These are phyloP conservation scores for Pilobolus umbonatus DNA, from an alignment of 192 early-diverging fungal species.

Conservation along the genomic window DNA sequence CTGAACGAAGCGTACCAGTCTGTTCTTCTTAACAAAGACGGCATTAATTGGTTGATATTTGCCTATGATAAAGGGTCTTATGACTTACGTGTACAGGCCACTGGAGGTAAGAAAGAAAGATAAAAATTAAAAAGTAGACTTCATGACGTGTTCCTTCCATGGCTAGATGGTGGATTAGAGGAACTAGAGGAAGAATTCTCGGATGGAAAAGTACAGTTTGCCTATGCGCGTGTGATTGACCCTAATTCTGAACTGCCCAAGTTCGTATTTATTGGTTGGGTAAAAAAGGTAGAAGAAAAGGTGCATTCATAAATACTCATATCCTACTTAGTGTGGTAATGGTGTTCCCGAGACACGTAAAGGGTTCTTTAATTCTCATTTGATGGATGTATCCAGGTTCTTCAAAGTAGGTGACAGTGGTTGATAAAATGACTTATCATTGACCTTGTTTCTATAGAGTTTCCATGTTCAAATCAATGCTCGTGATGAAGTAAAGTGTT, in stretches of 20 bases:
- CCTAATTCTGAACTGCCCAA: conserved; percentile 83
- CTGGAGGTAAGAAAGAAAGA: conserved; percentile 42
- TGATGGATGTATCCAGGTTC: conserved; percentile 76
- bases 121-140: not conserved
- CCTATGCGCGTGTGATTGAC: conserved; percentile 78
- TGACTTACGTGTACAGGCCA: conserved; percentile 58
- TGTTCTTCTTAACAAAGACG: conserved; percentile 49
- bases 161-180: conserved; percentile 67
- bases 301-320: not conserved
- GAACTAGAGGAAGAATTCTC: conserved; percentile 90
- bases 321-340: conserved; percentile 69
- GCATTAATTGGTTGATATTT: conserved; percentile 71
- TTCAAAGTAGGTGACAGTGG: conserved; percentile 55
- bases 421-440: not conserved
- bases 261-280: conserved; percentile 91
- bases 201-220: conserved; percentile 87
- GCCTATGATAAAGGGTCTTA: conserved; percentile 71
- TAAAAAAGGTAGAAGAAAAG: conserved; percentile 26
- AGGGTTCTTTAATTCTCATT: conserved; percentile 78
- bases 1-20: conserved; percentile 60
- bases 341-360: conserved; percentile 90
- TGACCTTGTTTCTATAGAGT: conserved; percentile 38
- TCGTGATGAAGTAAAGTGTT: conserved; percentile 57
- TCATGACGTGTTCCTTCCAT: not conserved
- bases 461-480: conserved; percentile 89